A percentile compares a stretch with the other conserved stretches of the same genome.
Evolutionary conservation across 148 eudicot species (phyloP).

Genomic region (Selenicereus undatus): DNA sequence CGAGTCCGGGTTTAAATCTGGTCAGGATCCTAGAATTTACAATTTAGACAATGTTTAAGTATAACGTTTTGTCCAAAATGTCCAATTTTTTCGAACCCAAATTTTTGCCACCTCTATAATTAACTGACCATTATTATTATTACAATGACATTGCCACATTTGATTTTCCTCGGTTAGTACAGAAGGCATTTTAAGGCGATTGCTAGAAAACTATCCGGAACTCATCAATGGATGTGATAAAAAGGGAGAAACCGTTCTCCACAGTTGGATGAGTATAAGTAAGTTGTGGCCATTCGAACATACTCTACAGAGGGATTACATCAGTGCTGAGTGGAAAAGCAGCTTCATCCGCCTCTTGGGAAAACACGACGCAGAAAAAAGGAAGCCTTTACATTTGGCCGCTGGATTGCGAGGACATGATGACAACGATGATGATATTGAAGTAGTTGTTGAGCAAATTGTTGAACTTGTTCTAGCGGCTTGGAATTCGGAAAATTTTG

Average conservation of each 20-base stretch:
- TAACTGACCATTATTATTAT: too few species aligned
- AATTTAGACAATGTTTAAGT: too few species aligned
- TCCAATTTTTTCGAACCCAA: background rate
- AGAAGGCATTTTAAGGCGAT: background rate
- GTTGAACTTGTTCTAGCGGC: background rate
- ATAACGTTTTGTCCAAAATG: too few species aligned
- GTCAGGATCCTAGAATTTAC: too few species aligned
- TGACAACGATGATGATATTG: background rate
- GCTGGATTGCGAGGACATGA: background rate
- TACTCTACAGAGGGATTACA: background rate
- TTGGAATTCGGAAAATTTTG: background rate
- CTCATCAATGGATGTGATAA: background rate
- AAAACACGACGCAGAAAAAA: background rate
- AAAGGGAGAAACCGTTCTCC: background rate
- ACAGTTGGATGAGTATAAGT: background rate
- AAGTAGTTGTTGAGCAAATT: background rate
- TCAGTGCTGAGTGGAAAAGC: background rate
- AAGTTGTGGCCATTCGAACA: background rate
- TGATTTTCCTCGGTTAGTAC: background rate
- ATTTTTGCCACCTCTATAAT: too few species aligned
- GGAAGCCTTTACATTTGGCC: background rate
- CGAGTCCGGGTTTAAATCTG: too few species aligned
- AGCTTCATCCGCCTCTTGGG: background rate
- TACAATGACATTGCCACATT: background rate
- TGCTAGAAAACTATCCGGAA: background rate